These are phyloP conservation scores for Dryas octopetala DNA, from an alignment of 306 rosid genomes.

Conservation along the genomic window DNA sequence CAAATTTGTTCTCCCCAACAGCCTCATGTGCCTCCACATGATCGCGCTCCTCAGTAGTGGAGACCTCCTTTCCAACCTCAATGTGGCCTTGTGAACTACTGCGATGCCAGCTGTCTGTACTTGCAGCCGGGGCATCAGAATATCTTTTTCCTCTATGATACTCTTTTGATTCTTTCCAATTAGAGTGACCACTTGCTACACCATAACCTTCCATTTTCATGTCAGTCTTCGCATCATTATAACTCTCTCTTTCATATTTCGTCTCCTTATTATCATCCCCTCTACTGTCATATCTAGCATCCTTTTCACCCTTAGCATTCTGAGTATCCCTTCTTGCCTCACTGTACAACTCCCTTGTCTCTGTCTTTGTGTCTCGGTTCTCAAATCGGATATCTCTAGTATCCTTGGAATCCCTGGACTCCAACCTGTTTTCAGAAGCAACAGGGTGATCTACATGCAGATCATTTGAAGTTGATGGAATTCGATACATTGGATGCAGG, in stretches of 20 bases:
- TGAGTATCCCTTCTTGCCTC: slow-evolving; percentile 73
- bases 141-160: slow-evolving; percentile 68
- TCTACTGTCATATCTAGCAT: slow-evolving; percentile 54
- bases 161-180: slow-evolving; percentile 82
- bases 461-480: slow-evolving; percentile 62
- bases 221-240: slow-evolving; percentile 59
- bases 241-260: slow-evolving; percentile 64
- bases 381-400: slow-evolving; percentile 64
- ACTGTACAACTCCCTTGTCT: slow-evolving; percentile 56
- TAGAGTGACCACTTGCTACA: slow-evolving; percentile 48
- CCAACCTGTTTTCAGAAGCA: slow-evolving; percentile 56
- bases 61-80: slow-evolving; percentile 63
- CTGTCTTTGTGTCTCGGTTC: slow-evolving; percentile 68
- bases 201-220: slow-evolving; percentile 51
- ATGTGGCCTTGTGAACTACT: slow-evolving; percentile 48
- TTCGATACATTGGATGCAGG: slow-evolving; percentile 54
- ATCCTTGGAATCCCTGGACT: slow-evolving; percentile 66
- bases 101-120: slow-evolving; percentile 62
- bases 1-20: slow-evolving; percentile 80
- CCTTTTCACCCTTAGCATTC: slow-evolving; percentile 68
- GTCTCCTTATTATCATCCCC: slow-evolving; percentile 66
- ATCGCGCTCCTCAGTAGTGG: slow-evolving; percentile 57
- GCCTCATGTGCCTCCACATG: slow-evolving; percentile 66
- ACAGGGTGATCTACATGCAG: slow-evolving; percentile 50
- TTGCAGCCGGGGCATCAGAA: slow-evolving; percentile 55